phyloP scores from a whole-genome alignment of 2,329 filamentous ascomycete species.

The Coniosporium tulheliwenetii region DNA sequence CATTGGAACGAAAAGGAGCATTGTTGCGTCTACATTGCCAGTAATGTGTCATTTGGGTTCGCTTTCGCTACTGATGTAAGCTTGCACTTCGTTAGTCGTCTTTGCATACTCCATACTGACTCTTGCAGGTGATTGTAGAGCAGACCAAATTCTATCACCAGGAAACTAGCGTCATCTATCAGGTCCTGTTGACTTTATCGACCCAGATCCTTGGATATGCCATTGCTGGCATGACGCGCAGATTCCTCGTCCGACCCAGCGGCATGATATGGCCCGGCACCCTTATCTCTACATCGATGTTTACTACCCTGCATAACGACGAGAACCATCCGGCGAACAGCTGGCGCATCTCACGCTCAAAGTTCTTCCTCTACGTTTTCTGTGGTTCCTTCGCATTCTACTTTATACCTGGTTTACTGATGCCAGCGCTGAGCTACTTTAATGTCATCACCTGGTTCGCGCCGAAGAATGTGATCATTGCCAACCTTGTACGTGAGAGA shows the following conservation, averaged over 20 bases:
- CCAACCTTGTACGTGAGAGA: constrained; percentile 44
- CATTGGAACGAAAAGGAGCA: constrained; percentile 82
- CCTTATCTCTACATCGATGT: constrained; percentile 79
- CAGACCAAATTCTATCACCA: constrained; percentile 83
- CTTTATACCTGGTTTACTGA: constrained; percentile 67
- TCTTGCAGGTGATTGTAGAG: constrained; percentile 56
- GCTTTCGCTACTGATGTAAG: constrained; percentile 69
- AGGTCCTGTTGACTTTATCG: constrained; percentile 68
- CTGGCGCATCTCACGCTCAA: constrained; percentile 70
- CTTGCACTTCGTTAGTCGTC: constrained; percentile 1
- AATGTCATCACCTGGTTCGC: constrained; percentile 81
- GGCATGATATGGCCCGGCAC: constrained; percentile 90
- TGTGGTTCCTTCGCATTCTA: constrained; percentile 61
- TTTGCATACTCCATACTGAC: not conserved
- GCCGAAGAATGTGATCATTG: constrained; percentile 70
- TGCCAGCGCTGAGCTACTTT: constrained; percentile 78
- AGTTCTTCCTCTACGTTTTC: constrained; percentile 69
- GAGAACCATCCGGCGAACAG: constrained; percentile 70
- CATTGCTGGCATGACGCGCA: constrained; percentile 66
- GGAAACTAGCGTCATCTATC: constrained; percentile 59
- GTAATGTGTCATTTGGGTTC: constrained; percentile 80
- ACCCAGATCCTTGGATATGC: constrained; percentile 79
- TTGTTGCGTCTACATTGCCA: constrained; percentile 77
- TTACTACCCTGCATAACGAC: constrained; percentile 69
- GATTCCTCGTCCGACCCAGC: constrained; percentile 69